Base-by-base conservation (phyloP, 305 asterid species). In the Fraxinus platypoda region DNA sequence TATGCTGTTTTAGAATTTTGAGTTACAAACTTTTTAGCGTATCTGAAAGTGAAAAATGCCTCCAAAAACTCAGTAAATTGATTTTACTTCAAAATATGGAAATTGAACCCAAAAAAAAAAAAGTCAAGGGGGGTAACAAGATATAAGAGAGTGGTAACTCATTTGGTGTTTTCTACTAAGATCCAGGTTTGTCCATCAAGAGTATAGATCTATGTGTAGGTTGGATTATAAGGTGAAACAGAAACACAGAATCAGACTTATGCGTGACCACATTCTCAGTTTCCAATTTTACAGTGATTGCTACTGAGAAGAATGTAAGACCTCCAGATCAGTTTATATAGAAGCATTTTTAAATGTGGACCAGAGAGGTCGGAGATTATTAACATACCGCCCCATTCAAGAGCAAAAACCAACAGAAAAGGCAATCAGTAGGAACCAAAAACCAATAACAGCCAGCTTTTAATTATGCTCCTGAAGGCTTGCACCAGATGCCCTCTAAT, bases 251-350 rank as follows among this genome's bases (percentile, higher is more conserved):
- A 57, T 57, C 68, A 66, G n/a, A 25, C 19, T 4, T 38, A 17
- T 21, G 15, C 62, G 74, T 28, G 41, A 30, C 62, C 5, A 21
- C 33, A 3, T 49, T 49, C 54, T 71, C 37, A 28, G 38, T 49
- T 64, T 80, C 71, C 74, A 79, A 38, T 34, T 28, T 72, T 49
- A 35, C 54, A 78, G 76, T 70, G 71, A 68, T 31, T n/a, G 52
- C 41, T 19, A 79, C 64, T 43, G 17, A 59, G 71, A 31, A 85
- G 72, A 78, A 43, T n/a, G 80, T 73, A 64, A 83, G 79, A 74
- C 59, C 34, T 52, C 21, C 80, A 64, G 41, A 77, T 70, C 71
- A 80, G 80, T 57, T 38, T 66, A 26, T 26, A 66, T 12, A 66
- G 28, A 57, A 2, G 35, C 37, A 66, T 28, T 66, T 66, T 25